A percentile compares a stretch with the other conserved stretches of the same genome.
These are phyloP conservation scores for Ascomycota sp. DNA, from an alignment of 2,329 filamentous ascomycete species.

Conservation along the genomic window DNA sequence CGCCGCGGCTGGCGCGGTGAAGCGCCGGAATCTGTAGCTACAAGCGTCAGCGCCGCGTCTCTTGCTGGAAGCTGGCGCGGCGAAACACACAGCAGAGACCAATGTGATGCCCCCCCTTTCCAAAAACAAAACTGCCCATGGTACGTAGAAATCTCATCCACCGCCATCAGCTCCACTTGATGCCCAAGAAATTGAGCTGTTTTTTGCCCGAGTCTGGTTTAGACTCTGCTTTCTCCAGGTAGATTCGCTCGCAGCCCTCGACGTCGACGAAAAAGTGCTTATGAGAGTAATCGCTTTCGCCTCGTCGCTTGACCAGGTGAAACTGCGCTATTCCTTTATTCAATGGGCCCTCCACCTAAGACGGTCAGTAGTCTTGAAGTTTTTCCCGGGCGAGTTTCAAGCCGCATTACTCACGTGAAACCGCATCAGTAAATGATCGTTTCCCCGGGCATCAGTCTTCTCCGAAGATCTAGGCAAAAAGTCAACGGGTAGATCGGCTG, in stretches of 20 bases:
- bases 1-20: no score
- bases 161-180: conserved; percentile 30
- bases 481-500: not conserved
- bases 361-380: conserved; percentile 4
- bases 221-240: conserved; percentile 39
- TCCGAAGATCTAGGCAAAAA: conserved; percentile 15
- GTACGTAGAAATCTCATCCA: no score
- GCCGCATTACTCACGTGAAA: conserved; percentile 45
- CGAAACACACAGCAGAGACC: no score
- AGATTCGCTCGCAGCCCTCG: conserved; percentile 44
- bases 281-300: conserved; percentile 53
- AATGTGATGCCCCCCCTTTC: no score
- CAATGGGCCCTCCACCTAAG: conserved; percentile 58
- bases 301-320: conserved; percentile 52
- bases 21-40: no score
- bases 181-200: conserved; percentile 37
- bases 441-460: conserved; percentile 52
- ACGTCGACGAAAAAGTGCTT: conserved; percentile 65
- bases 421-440: conserved; percentile 65
- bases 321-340: conserved; percentile 55
- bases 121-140: no score
- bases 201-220: conserved; percentile 15
- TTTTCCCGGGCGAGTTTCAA: not conserved
- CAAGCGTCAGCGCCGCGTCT: no score
- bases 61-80: no score